Evolutionary conservation across 768 basidiomycete species (phyloP), one percentile per base, ranked within the genome.

Genomic region (Rhizopogon rudus): DNA sequence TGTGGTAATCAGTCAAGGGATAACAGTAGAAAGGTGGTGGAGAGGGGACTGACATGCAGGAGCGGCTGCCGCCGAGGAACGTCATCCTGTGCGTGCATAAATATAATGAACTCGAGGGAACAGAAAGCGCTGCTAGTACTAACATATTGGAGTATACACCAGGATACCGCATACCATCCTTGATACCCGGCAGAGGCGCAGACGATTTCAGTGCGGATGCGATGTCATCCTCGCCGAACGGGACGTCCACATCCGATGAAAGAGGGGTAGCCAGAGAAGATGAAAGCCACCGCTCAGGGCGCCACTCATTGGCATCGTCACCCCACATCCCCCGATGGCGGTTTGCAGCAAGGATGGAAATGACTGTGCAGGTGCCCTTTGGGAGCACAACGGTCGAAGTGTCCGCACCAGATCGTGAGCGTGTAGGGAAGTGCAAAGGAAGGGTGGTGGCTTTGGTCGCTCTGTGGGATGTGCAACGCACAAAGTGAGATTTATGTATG

Each of bases 221-320:
- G 33, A 1, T 13, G 17, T 65, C 6, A 51, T 55, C 3, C 78
- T 59, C 14, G 61, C 49, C 3, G 71, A 63, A 5, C 9, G 33
- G 20, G 20, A 1, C 14, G 5, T 35, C 20, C 13, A 9, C 46
- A 20, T 35, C 46, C 14, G 20, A 33, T 49, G 4, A 13, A 6
- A 52, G 50, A 4, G 78, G 57, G n/a, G 63, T 42, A 5, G 71
- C 59, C 6, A 75, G 76, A 10, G 76, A 68, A 5, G 66, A 69
- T 4, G 66, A 57, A 3, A 79, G 65, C 79, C 79, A 81, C 25
- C 80, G 64, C 57, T 80, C 77, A 5, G 79, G 79, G 57, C 76
- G 77, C 78, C 78, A 81, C 53, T 78, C 75, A 31, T 60, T 55
- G 1, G 76, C 71, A 55, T 81, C 79, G 8, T 62, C 60, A 13